Base-by-base conservation (phyloP, 768 basidiomycete species). In the Stropharia rugosoannulata region DNA sequence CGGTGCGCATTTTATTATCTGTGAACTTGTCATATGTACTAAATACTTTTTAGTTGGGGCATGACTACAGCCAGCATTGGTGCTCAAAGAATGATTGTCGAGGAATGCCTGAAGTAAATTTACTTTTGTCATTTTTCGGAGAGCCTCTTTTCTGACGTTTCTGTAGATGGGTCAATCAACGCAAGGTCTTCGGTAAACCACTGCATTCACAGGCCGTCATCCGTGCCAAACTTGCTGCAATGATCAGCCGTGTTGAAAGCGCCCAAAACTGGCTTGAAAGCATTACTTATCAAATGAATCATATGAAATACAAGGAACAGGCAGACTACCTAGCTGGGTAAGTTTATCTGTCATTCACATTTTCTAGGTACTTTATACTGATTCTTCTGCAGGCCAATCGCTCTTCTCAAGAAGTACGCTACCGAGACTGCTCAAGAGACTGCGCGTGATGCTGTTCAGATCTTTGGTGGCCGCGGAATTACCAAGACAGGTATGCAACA, bases 251-350 rank as follows among this genome's bases (percentile, higher is more conserved):
- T 37, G 78, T 86, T 29, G 93, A 95, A 68, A 82, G 86, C 25
- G 82, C 82, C 9, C 94, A 95, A 64, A 80, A 77, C n/a, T 95
- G 91, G 92, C 73, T 95, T 15, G 93, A 95, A 73, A 88, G 82
- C 54, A 72, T 95, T 51, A 95, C 93, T 0, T 88, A 86, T 67
- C 93, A 95, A 69, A 93, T 94, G 90, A 84, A 76, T 61, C 81
- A 91, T 54, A 93, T 95, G 93, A 78, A 77, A 38, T 91, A 93
- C 68, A 84, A 84, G 66, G 80, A 92, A 56, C 89, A 91, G 66
- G 83, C 89, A 11, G 68, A 75, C 40, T 79, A 84, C 57, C 78
- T 94, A 19, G 92, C 90, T 46, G 91, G 90, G 85, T 86, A 63
- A 58, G 75, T 62, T 18, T 22, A 22, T 46, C 18, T 5, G 18